These are phyloP conservation scores for Cladorrhinum samala DNA, from an alignment of 495 filamentous ascomycete genomes.

Conservation along the genomic window DNA sequence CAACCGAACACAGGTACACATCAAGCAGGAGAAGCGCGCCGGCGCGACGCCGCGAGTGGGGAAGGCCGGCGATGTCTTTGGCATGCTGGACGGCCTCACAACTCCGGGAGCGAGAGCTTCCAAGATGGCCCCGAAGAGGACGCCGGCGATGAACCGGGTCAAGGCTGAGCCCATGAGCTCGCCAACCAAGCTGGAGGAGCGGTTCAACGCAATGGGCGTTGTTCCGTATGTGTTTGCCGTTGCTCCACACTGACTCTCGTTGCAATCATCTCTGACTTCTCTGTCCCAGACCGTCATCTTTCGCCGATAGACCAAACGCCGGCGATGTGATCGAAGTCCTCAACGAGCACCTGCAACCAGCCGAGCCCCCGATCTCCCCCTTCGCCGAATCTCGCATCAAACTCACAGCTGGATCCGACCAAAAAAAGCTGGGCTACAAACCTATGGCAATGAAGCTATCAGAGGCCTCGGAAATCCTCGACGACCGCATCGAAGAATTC, in stretches of 20 bases:
- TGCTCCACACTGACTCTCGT: neutral
- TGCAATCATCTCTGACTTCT: conserved; percentile 12
- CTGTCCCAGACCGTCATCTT: conserved; percentile 46
- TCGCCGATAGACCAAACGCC: conserved; percentile 65
- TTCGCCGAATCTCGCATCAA: conserved; percentile 71
- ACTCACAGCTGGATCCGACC: conserved; percentile 73
- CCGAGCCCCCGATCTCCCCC: conserved; percentile 68
- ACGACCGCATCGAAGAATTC: conserved; percentile 93
- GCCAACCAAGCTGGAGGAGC: conserved; percentile 38
- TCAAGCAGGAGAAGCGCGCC: conserved; percentile 55
- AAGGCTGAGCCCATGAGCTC: conserved; percentile 41
- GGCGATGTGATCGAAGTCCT: conserved; percentile 76
- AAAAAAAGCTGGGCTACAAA: conserved; percentile 85
- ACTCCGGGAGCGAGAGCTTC: conserved; percentile 53
- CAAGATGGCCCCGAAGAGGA: conserved; percentile 55
- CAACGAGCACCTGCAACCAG: conserved; percentile 63
- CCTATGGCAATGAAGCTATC: conserved; percentile 90
- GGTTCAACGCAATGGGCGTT: conserved; percentile 33
- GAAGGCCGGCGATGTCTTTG: conserved; percentile 64
- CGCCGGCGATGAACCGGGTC: conserved; percentile 39
- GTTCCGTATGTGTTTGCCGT: conserved; percentile 25
- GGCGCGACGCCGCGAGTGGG: conserved; percentile 60
- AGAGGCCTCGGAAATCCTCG: conserved; percentile 84
- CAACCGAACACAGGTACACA: conserved; percentile 45
- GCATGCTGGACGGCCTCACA: conserved; percentile 77